Percentiles rank a stretch among this genome's conserved stretches.
Conservation (phyloP, 768 basidiomycete species). For the Mycena amicta region DNA sequence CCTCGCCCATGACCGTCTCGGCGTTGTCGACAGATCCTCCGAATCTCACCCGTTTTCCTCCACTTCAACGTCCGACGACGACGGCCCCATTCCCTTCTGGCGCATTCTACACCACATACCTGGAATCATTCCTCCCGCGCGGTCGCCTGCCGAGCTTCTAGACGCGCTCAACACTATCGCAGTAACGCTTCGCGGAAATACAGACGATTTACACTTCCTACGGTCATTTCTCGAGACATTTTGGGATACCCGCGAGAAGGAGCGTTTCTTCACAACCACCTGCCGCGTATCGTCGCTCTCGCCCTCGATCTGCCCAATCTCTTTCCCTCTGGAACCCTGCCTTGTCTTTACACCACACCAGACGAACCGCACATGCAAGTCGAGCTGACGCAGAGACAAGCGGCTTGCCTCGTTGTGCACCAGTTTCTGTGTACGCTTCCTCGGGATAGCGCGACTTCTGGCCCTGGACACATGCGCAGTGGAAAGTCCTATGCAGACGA, state of each 20-base stretch:
- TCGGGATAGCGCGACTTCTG: too few relatives aligned
- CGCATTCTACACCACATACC: conserved; percentile 4
- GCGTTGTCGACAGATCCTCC: conserved; percentile 3
- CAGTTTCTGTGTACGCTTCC: conserved; percentile 20
- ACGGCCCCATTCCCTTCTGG: conserved; percentile 12
- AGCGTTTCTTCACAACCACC: conserved; percentile 5
- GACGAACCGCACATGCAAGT: too few relatives aligned
- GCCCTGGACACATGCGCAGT: too few relatives aligned
- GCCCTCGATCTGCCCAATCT: conserved; percentile 16
- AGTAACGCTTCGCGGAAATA: conserved; percentile 4
- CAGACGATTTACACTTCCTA: conserved; percentile 4
- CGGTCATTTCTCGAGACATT: conserved; percentile 2
- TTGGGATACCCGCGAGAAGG: not conserved
- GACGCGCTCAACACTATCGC: conserved; percentile 16
- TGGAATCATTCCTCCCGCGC: not conserved
- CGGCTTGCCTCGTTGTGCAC: conserved; percentile 17
- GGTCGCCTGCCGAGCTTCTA: conserved; percentile 7
- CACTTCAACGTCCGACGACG: not conserved
- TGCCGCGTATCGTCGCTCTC: conserved; percentile 10
- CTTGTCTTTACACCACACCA: not conserved
- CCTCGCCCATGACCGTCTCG: conserved; percentile 9
- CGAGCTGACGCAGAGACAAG: not conserved
- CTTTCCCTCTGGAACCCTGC: conserved; percentile 11
- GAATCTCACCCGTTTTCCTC: not conserved
- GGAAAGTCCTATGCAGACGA: not conserved